Evolutionary conservation across 345 rosid genomes (phyloP), one percentile per base, ranked within the genome.

Genomic region (Abelmoschus esculentus): DNA sequence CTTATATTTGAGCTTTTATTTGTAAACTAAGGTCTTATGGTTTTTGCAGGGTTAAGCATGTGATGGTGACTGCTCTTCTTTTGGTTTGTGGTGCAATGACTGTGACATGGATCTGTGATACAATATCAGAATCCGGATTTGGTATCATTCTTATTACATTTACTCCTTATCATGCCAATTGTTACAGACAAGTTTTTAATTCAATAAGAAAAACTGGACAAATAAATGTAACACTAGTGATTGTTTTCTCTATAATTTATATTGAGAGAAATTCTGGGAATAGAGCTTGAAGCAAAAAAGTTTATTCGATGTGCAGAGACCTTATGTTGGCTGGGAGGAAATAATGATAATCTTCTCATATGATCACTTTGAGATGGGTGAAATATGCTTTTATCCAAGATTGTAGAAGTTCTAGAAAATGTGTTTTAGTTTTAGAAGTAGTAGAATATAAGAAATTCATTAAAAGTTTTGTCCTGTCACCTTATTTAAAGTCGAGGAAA

Each of bases 11-110:
- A 54, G 29, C 50, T 2, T 55, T 32, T 40, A 19, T 56, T 36
- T 22, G 22, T 70, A 26, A 3, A 14, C 15, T 56, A 58, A 18
- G 28, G 63, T 55, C 67, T 31, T 22, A 18, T 71, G 73, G 28
- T 70, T 77, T 66, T 80, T 71, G 65, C 85, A 89, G 98, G 84
- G 81, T 81, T 68, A 93, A 91, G 84, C 98, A 89, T 83, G 89
- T 91, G 72, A 78, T 86, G 86, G 76, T 88, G 78, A 93, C 97
- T 66, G 73, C 92, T 19, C 14, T 87, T 61, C 73, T 93, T n/a
- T 80, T 93, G 81, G 97, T 89, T 66, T 93, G 89, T 66, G 97
- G 97, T 77, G 98, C 98, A 63, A 91, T 91, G 97, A 83, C 92
- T 26, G 83, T 83, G 86, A 87, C 97, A 12, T 93, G 98, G 98